These are phyloP conservation scores for Podospora didyma DNA, from an alignment of 495 filamentous ascomycete genomes.

Conservation along the genomic window DNA sequence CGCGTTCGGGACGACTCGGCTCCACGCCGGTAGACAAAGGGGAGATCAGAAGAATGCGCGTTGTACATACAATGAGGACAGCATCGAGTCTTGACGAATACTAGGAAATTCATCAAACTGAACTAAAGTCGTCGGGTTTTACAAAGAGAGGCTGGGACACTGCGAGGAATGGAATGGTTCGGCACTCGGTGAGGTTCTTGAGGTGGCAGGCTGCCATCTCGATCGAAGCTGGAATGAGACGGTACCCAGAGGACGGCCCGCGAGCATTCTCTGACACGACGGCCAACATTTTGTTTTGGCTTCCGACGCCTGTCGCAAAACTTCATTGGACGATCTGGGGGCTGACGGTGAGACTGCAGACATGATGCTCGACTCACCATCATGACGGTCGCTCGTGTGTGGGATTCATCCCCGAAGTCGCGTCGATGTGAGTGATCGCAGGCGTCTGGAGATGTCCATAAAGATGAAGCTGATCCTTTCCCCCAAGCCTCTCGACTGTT, in stretches of 20 bases:
- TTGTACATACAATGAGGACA: not conserved
- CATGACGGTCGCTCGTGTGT: not conserved
- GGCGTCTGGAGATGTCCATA: not conserved
- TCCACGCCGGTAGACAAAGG: not conserved
- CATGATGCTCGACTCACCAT: not conserved
- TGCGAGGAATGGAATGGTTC: not conserved
- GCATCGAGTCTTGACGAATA: not conserved
- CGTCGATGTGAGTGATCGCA: not conserved
- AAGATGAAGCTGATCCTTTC: not conserved
- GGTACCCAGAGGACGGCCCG: not conserved
- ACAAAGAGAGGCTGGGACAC: not conserved
- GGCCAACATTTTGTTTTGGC: slow-evolving; percentile 1
- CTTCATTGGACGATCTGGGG: not conserved
- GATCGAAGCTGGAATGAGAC: slow-evolving; percentile 5
- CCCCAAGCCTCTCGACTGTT: not conserved
- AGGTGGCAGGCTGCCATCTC: not conserved
- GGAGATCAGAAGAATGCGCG: not conserved
- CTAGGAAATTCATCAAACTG: not conserved
- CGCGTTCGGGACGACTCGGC: not conserved
- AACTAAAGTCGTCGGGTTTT: not conserved
- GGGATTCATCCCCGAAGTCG: not conserved
- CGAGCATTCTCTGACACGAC: not conserved
- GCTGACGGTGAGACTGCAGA: not conserved
- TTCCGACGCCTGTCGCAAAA: not conserved
- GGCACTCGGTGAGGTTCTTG: slow-evolving; percentile 2